Percentiles rank a stretch among this genome's conserved stretches.
These are phyloP conservation scores for Speleostelium caveatum DNA, from an alignment of 78 protist genomes.

Conservation along the genomic window DNA sequence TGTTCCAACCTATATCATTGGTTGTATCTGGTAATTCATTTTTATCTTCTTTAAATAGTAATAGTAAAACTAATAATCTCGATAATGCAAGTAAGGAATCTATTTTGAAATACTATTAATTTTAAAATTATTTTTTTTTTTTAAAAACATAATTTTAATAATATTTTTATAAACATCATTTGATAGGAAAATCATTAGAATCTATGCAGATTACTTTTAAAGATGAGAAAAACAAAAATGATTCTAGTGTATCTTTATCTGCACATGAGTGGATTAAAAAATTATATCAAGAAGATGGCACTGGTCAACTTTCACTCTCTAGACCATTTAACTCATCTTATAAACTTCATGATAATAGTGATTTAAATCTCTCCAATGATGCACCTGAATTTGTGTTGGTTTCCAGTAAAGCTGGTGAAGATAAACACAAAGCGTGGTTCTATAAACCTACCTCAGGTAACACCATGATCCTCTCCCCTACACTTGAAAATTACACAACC, in stretches of 20 bases:
- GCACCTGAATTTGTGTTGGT: slow-evolving; percentile 52
- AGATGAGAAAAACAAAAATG: slow-evolving; percentile 11
- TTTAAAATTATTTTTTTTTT: not conserved
- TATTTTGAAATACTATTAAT: too few relatives aligned
- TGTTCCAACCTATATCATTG: slow-evolving; percentile 8
- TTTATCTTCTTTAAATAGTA: not conserved
- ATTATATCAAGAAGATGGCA: slow-evolving; percentile 42
- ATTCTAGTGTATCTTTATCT: slow-evolving; percentile 1
- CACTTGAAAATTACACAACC: too few relatives aligned
- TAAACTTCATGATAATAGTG: too few relatives aligned
- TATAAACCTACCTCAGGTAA: not conserved
- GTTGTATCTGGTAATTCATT: slow-evolving; percentile 41
- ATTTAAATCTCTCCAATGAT: too few relatives aligned
- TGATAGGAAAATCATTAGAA: slow-evolving; percentile 17
- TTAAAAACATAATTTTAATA: not conserved
- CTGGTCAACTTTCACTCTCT: not conserved
- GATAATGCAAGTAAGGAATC: slow-evolving; percentile 32
- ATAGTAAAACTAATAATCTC: not conserved
- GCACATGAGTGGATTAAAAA: slow-evolving; percentile 57
- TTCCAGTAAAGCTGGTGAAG: not conserved
- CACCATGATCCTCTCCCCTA: not conserved
- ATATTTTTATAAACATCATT: not conserved
- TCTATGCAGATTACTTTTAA: slow-evolving; percentile 22
- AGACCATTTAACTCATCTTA: too few relatives aligned
- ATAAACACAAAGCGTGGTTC: slow-evolving; percentile 27